These are phyloP conservation scores for Lactarius pseudohatsudake DNA, from an alignment of 768 basidiomycete genomes.

Conservation along the genomic window DNA sequence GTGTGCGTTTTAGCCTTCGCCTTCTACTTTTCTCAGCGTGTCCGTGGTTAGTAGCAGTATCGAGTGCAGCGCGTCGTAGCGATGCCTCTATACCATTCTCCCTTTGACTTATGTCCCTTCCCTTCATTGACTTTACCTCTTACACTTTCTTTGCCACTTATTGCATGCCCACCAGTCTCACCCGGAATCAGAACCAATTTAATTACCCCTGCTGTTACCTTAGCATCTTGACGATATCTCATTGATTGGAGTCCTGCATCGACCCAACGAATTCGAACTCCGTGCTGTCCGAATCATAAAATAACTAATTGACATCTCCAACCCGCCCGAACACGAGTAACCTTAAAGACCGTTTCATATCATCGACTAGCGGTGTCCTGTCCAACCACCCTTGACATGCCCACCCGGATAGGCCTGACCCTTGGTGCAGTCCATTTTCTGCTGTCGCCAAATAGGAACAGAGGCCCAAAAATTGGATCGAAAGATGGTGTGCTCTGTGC, in stretches of 20 bases:
- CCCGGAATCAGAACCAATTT: conserved; percentile 17
- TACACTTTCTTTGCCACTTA: conserved; percentile 12
- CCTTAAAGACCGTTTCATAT: background rate
- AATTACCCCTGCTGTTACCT: conserved; percentile 12
- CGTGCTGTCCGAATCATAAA: conserved; percentile 17
- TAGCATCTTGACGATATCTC: conserved; percentile 15
- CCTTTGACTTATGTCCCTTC: conserved; percentile 1
- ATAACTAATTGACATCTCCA: background rate
- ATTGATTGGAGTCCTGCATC: conserved; percentile 17
- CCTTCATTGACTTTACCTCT: background rate
- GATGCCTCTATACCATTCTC: background rate
- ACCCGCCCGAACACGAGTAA: background rate
- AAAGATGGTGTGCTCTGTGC: background rate
- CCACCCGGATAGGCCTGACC: background rate
- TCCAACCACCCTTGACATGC: background rate
- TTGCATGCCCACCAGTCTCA: conserved; percentile 4
- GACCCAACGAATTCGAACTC: conserved; percentile 3
- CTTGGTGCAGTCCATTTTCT: background rate
- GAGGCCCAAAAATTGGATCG: background rate
- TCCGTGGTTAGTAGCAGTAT: background rate
- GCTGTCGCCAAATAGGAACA: background rate
- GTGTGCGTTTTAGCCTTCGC: background rate
- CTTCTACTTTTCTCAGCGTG: conserved; percentile 3
- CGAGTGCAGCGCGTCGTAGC: background rate
- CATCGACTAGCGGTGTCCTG: background rate